Conservation (phyloP, 148 eudicot genomes). For the Heliosperma pusillum region DNA sequence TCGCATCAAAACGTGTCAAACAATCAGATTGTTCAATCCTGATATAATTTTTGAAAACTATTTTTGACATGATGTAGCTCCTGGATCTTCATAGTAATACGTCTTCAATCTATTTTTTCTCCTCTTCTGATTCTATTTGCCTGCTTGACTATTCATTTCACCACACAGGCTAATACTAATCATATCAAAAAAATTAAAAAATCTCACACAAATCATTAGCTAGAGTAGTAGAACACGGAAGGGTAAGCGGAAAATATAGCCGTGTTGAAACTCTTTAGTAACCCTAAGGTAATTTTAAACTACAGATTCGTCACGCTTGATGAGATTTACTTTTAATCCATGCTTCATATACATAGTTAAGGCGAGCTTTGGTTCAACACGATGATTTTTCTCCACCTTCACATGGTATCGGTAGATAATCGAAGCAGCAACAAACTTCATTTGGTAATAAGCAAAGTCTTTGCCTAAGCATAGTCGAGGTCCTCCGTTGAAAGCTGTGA, state of each 20-base stretch:
- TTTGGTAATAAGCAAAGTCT: slow-evolving; percentile 95
- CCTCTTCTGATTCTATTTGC: slow-evolving; percentile 10
- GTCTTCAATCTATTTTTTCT: slow-evolving; percentile 1
- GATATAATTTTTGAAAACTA: slow-evolving; percentile 12
- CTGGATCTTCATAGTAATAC: background rate
- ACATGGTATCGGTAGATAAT: slow-evolving; percentile 65
- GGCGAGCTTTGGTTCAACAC: slow-evolving; percentile 79
- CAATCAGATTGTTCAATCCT: slow-evolving; percentile 10
- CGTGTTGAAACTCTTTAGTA: slow-evolving; percentile 10
- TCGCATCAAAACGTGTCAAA: too few relatives aligned
- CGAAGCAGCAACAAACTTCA: slow-evolving; percentile 91
- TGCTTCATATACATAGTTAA: slow-evolving; percentile 94
- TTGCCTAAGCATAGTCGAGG: slow-evolving; percentile 92
- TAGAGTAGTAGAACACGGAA: slow-evolving; percentile 15
- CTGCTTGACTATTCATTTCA: background rate
- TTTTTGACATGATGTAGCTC: slow-evolving; percentile 18
- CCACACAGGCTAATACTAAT: background rate
- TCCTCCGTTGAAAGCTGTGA: slow-evolving; percentile 93
- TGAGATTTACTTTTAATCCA: slow-evolving; percentile 71
- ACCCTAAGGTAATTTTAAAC: slow-evolving; percentile 29
- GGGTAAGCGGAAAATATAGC: slow-evolving; percentile 8
- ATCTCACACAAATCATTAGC: slow-evolving; percentile 22
- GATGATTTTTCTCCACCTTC: slow-evolving; percentile 53
- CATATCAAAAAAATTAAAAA: background rate
- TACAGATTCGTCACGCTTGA: slow-evolving; percentile 41